Percentiles rank a stretch among this genome's conserved stretches.
phyloP scores from a whole-genome alignment of 2,329 filamentous ascomycete genomes.

The Calonectria ilicicola region DNA sequence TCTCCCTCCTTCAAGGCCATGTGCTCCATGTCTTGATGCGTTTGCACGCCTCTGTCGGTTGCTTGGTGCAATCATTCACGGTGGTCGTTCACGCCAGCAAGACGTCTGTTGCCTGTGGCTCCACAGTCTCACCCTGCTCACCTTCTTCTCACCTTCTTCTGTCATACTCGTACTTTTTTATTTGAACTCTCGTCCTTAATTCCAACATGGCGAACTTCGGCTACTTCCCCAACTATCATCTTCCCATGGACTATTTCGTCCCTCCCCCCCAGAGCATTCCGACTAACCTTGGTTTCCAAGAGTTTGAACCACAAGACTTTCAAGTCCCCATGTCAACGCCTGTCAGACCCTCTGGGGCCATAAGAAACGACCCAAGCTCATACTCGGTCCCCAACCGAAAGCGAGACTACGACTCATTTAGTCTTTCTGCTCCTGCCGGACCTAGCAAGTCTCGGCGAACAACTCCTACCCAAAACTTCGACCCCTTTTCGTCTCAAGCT shows the following conservation, averaged over 20 bases:
- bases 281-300: constrained; percentile 30
- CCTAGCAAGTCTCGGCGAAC: constrained; percentile 51
- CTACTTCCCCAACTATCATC: not conserved
- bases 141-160: not conserved
- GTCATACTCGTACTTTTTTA: not conserved
- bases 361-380: constrained; percentile 25
- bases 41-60: not conserved
- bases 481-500: constrained; percentile 18
- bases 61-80: not conserved
- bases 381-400: constrained; percentile 46
- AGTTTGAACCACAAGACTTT: not conserved
- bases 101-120: not conserved
- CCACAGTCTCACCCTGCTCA: not conserved
- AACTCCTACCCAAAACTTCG: constrained; percentile 32
- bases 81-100: not conserved
- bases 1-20: not conserved
- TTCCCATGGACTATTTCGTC: not conserved
- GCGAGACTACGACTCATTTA: constrained; percentile 39
- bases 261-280: not conserved
- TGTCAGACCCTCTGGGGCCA: constrained; percentile 10
- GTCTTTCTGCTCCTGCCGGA: constrained; percentile 22
- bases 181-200: not conserved
- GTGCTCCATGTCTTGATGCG: not conserved
- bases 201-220: not conserved
- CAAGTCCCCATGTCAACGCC: constrained; percentile 38